Conservation (phyloP, 1,284 basidiomycete species). For the Trichosporon faecale region DNA sequence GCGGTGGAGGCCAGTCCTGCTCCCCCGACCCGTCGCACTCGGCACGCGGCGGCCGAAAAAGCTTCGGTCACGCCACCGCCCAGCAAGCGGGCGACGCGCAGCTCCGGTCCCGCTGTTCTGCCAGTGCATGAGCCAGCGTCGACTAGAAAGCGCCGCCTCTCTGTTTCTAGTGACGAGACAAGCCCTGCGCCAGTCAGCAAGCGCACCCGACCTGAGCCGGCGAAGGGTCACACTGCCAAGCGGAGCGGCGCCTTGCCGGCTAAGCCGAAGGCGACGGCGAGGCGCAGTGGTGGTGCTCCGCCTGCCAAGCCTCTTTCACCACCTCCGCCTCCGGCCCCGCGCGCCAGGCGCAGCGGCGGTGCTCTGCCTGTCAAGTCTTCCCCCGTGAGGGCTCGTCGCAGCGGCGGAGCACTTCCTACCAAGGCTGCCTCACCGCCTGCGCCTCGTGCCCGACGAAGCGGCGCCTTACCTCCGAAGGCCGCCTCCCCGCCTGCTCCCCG, state of each 20-base stretch:
- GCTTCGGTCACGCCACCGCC: background rate
- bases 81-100: background rate
- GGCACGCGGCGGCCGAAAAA: background rate
- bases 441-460: background rate
- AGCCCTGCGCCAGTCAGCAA: background rate
- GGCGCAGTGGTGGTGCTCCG: background rate
- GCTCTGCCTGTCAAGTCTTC: background rate
- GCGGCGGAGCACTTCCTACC: background rate
- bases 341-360: background rate
- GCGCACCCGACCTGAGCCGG: background rate
- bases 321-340: background rate
- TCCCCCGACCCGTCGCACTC: background rate
- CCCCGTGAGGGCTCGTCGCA: background rate
- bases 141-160: background rate
- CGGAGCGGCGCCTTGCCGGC: background rate
- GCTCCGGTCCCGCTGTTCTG: background rate
- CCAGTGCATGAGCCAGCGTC: background rate
- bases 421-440: background rate
- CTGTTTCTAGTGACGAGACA: background rate
- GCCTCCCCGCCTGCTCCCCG: background rate
- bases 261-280: background rate
- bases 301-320: background rate
- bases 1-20: background rate
- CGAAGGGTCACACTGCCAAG: background rate
- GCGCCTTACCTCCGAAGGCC: background rate